Percentiles rank a stretch among this genome's conserved stretches.
phyloP scores from a whole-genome alignment of 108 stramenopile species.

The Stephanodiscus minutulus region DNA sequence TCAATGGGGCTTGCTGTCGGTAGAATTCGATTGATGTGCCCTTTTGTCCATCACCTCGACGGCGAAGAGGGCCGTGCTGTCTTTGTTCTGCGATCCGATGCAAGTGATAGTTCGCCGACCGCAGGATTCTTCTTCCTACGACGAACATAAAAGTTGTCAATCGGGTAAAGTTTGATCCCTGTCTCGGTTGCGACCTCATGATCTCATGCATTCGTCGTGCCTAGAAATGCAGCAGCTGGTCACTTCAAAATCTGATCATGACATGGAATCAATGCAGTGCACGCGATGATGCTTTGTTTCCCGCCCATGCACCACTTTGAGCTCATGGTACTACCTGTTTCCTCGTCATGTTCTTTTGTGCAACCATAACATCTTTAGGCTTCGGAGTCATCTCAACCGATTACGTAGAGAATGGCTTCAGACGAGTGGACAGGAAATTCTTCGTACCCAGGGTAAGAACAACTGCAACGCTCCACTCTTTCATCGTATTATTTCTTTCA shows the following conservation, averaged over 20 bases:
- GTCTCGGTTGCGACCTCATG: too few species aligned
- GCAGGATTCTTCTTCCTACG: too few species aligned
- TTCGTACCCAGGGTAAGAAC: slow-evolving; percentile 82
- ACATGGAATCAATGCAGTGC: background rate
- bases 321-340: background rate
- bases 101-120: too few species aligned
- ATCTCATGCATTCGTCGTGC: too few species aligned
- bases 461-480: background rate
- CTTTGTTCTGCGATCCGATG: too few species aligned
- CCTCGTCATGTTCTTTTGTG: background rate
- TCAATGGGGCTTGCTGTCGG: too few species aligned
- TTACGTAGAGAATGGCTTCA: slow-evolving; percentile 73
- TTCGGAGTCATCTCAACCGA: slow-evolving; percentile 76
- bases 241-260: background rate
- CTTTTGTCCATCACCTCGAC: too few species aligned
- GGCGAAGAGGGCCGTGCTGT: too few species aligned
- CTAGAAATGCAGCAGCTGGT: too few species aligned
- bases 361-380: slow-evolving; percentile 22
- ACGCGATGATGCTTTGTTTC: background rate
- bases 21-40: too few species aligned
- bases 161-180: too few species aligned
- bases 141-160: too few species aligned
- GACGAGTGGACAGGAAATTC: slow-evolving; percentile 77
- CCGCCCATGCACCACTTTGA: background rate
- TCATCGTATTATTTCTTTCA: background rate